A percentile compares a stretch with the other conserved stretches of the same genome.
Conservation (phyloP, 768 basidiomycete genomes). For the Fistulinella prunicolor region DNA sequence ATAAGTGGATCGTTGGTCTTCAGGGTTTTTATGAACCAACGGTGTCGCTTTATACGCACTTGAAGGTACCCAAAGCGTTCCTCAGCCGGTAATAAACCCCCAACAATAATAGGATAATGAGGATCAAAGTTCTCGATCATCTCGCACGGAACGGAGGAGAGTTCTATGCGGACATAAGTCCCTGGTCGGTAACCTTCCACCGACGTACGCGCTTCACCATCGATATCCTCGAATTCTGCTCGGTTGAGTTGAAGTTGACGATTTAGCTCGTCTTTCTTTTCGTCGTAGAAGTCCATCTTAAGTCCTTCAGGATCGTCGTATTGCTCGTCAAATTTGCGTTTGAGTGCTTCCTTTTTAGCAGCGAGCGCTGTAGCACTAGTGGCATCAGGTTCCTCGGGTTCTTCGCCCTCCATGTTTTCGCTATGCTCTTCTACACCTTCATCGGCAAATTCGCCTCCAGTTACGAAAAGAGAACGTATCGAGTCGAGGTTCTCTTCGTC, state of each 20-base stretch:
- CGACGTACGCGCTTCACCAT: constrained; percentile 71
- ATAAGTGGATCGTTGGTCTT: constrained; percentile 98
- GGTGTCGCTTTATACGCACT: constrained; percentile 93
- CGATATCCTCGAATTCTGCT: constrained; percentile 79
- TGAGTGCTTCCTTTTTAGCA: constrained; percentile 86
- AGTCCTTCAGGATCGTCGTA: constrained; percentile 85
- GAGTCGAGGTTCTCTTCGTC: constrained; percentile 83
- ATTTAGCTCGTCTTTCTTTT: constrained; percentile 89
- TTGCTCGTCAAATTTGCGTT: constrained; percentile 94
- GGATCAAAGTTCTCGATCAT: constrained; percentile 94
- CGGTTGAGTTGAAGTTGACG: constrained; percentile 79
- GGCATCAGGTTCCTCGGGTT: constrained; percentile 29
- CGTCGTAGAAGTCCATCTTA: constrained; percentile 85
- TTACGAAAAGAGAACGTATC: constrained; percentile 87
- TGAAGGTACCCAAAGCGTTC: constrained; percentile 92
- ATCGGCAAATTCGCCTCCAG: constrained; percentile 46
- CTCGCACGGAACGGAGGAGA: constrained; percentile 82
- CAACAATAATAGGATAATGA: constrained; percentile 84
- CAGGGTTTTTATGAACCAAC: constrained; percentile 87
- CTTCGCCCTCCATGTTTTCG: constrained; percentile 41
- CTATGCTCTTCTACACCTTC: constrained; percentile 40
- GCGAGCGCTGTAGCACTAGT: constrained; percentile 56
- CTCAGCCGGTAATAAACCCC: constrained; percentile 86
- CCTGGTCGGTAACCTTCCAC: constrained; percentile 93
- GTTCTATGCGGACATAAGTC: constrained; percentile 89